Base-by-base conservation (phyloP, 192 early-diverging fungal species). In the Spinellus fusiger region DNA sequence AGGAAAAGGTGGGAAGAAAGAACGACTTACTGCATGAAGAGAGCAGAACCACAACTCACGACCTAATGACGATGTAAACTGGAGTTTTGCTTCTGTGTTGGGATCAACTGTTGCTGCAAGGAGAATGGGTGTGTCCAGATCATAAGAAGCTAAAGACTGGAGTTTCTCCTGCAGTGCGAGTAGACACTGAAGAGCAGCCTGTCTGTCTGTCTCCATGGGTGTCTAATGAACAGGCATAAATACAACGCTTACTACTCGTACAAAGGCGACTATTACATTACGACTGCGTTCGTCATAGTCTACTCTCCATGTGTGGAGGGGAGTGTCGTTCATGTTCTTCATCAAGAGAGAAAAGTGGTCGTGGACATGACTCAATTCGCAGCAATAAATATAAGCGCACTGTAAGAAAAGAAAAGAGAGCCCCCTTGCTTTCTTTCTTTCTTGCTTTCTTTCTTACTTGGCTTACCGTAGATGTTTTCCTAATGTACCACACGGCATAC, bases 41-140 rank as follows among this genome's bases (percentile, higher is more conserved):
- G 75, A 79, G 44, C 81, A 81, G 62, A 77, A 84, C 75, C 79
- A 84, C 22, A 84, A 70, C 56, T 84, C 81, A 33, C 81, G 63
- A 1, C 79, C 79, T 58, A 77, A 77, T 1, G 79, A 77, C 3
- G 81, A 70, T 28, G 13, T 13, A 51, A 61, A 71, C 9, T 29
- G 69, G 28, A 61, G 55, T 22, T 64, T 50, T 22, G 59, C 50
- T 10, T 51, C n/a, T 59, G 50, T 56, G 4, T 62, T 49, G 0
- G 78, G 68, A 27, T 80, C 78, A 25, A 82, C 72, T 0, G 74
- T 76, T 6, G 78, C 78, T 28, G 59, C 46, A 0, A 82, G 37
- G 3, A 59, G 72, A n/a, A 80, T 18, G 28, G 65, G 34, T 2
- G 33, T 38, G 40, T 64, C 32, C 12, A 58, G 40, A 26, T 59